Evolutionary conservation across 2,329 filamentous ascomycete genomes (phyloP).

Genomic region (Cladophialophora bantiana): DNA sequence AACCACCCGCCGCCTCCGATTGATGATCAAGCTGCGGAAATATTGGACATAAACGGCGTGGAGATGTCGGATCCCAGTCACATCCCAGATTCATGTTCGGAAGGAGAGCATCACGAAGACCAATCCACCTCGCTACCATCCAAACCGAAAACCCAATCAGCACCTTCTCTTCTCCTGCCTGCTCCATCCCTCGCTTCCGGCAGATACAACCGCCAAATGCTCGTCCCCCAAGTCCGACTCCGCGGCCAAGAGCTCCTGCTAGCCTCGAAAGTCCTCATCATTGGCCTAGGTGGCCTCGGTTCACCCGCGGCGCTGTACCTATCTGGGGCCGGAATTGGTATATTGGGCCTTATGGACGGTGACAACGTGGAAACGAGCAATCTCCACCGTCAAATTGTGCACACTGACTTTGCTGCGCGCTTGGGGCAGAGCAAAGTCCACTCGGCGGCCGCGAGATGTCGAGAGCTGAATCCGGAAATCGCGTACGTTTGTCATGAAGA

Average conservation of each 20-base stretch:
- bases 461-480: constrained; percentile 35
- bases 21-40: neutral
- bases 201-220: constrained; percentile 41
- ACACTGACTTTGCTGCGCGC: constrained; percentile 68
- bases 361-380: constrained; percentile 90
- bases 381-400: constrained; percentile 88
- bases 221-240: constrained; percentile 37
- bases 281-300: constrained; percentile 88
- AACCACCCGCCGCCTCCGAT: neutral
- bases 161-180: constrained; percentile 25
- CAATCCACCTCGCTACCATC: neutral
- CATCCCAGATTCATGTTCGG: neutral
- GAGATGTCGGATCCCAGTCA: neutral
- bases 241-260: constrained; percentile 36
- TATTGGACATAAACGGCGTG: neutral
- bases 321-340: constrained; percentile 85
- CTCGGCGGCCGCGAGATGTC: constrained; percentile 33
- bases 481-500: constrained; percentile 29
- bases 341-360: constrained; percentile 82
- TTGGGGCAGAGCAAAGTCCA: constrained; percentile 51
- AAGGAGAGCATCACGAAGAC: neutral
- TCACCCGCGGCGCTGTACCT: constrained; percentile 94
- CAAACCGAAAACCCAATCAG: neutral
- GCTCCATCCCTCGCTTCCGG: constrained; percentile 36
- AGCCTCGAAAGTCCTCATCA: constrained; percentile 65